These are phyloP conservation scores for Candida succiphila DNA, from an alignment of 805 yeast species.

Conservation along the genomic window DNA sequence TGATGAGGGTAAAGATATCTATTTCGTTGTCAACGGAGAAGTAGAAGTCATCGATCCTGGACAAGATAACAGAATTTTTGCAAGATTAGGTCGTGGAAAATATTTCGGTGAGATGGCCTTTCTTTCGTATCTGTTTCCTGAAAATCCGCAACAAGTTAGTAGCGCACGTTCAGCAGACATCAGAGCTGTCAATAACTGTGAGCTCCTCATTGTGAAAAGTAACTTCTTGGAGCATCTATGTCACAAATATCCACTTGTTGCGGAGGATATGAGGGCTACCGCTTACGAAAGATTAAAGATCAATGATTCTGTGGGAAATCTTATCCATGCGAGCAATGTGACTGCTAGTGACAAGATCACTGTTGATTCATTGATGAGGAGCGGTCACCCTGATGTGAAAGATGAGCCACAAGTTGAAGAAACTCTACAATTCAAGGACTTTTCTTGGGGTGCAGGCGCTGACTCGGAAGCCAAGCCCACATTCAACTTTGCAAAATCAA, in stretches of 20 bases:
- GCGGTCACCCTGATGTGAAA: no score
- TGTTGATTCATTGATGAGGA: slow-evolving; percentile 10
- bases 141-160: slow-evolving; percentile 16
- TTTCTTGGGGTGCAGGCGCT: not conserved
- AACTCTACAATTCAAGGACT: not conserved
- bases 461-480: slow-evolving; percentile 2
- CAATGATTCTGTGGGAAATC: slow-evolving; percentile 18
- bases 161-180: slow-evolving; percentile 49
- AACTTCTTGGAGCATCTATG: slow-evolving; percentile 44
- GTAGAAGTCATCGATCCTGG: slow-evolving; percentile 49
- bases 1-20: slow-evolving; percentile 53
- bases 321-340: slow-evolving; percentile 11
- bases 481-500: slow-evolving; percentile 12
- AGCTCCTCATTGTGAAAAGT: slow-evolving; percentile 51
- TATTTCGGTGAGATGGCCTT: slow-evolving; percentile 78
- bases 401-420: slow-evolving; percentile 4
- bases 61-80: slow-evolving; percentile 30
- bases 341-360: slow-evolving; percentile 11
- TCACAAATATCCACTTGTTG: slow-evolving; percentile 43
- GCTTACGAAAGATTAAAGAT: slow-evolving; percentile 39
- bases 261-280: slow-evolving; percentile 49
- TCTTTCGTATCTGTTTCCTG: slow-evolving; percentile 31
- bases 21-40: slow-evolving; percentile 57
- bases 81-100: slow-evolving; percentile 50
- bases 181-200: slow-evolving; percentile 49